Evolutionary conservation across 768 basidiomycete genomes (phyloP), one percentile per base, ranked within the genome.

Genomic region (Phlebiopsis gigantea): DNA sequence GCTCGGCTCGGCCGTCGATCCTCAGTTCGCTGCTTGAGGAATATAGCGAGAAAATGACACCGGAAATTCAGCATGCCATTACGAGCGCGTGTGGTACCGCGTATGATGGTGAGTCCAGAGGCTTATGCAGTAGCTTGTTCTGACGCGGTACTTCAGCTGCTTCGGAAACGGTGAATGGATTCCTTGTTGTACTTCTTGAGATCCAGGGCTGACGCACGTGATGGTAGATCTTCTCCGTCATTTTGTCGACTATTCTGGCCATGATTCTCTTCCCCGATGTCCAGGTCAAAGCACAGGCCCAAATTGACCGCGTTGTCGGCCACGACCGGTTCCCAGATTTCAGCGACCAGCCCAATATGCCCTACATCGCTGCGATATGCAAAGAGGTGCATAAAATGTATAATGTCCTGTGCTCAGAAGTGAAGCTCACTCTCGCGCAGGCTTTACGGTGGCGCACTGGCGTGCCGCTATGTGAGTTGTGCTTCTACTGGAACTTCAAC

Each of bases 221-320:
- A 1, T 26, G 9, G 42, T 9, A 72, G 69, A 69, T 68, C 3
- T 57, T 62, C 0, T 68, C 70, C 3, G 61, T 67, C 1, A 25
- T 73, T 21, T 60, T 57, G 2, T 65, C 70, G 8, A 72, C 74
- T 60, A 64, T 75, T 46, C 67, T 73, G 15, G 74, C 71, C 0
- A 74, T 73, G 73, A 60, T 63, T 1, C 67, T 74, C 56, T 67
- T 72, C 62, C 76, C 73, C 39, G 64, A 65, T 5, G 55, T 69
- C 8, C 63, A 65, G 29, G 12, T 42, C 15, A 58, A 49, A 17
- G 71, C 66, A 4, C 71, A 67, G 34, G 58, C 46, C 14, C 66
- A 72, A 50, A 57, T 72, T 46, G 71, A 72, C 58, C 15, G 22
- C 9, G 61, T 71, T 8, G 46, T 47, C 10, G 64, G 64, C 12